Conservation (phyloP, 305 asterid genomes). For the Ilex paraguariensis region DNA sequence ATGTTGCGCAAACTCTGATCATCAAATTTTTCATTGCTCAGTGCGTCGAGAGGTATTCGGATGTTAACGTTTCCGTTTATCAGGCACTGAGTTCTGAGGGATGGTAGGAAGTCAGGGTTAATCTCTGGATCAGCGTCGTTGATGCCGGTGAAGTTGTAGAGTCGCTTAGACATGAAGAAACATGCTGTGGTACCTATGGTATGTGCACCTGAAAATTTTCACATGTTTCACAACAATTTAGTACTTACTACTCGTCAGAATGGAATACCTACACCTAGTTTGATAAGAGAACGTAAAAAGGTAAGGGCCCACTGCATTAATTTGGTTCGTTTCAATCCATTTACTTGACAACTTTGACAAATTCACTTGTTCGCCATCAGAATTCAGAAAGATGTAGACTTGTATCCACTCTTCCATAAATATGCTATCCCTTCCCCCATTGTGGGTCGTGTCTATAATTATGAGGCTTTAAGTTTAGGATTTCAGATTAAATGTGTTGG, state of each 20-base stretch:
- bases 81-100: conserved; percentile 19
- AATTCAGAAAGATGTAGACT: not conserved
- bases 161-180: conserved; percentile 33
- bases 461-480: no score
- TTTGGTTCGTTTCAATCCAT: not conserved
- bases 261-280: not conserved
- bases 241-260: not conserved
- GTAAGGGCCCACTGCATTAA: not conserved
- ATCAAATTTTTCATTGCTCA: conserved; percentile 12
- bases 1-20: conserved; percentile 24
- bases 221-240: not conserved
- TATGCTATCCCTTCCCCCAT: no score
- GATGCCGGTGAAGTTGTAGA: conserved; percentile 18
- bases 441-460: no score
- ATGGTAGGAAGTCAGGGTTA: conserved; percentile 12
- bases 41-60: conserved; percentile 25
- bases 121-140: conserved; percentile 25
- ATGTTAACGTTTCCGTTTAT: conserved; percentile 12
- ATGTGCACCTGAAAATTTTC: conserved; percentile 28
- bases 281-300: not conserved
- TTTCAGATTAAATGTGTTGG: no score
- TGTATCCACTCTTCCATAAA: not conserved
- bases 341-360: no score
- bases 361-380: not conserved
- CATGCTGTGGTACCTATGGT: conserved; percentile 39